These are phyloP conservation scores for Pyrus bretschneideri DNA, from an alignment of 306 rosid genomes.

Conservation along the genomic window DNA sequence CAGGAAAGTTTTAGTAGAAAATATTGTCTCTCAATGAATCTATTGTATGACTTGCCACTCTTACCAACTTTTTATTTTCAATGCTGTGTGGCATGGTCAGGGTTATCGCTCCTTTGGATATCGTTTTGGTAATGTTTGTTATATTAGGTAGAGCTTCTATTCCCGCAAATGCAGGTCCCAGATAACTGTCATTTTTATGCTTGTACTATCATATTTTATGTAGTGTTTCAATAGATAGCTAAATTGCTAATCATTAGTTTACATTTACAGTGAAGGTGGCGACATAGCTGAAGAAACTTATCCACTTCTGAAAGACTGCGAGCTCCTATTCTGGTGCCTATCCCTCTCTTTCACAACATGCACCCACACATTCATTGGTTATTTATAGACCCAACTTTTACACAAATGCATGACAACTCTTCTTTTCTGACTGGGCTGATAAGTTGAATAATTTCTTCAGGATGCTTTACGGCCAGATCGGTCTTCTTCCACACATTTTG, in stretches of 20 bases:
- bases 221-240: conserved; percentile 3
- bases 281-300: conserved; percentile 93
- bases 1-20: neutral
- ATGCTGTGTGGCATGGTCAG: conserved; percentile 69
- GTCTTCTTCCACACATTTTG: conserved; percentile 82
- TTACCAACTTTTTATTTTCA: neutral
- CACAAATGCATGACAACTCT: neutral
- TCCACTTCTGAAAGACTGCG: conserved; percentile 73
- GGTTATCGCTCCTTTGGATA: conserved; percentile 87
- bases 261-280: conserved; percentile 68
- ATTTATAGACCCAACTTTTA: neutral
- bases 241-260: conserved; percentile 17
- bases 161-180: neutral
- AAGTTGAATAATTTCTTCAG: conserved; percentile 35
- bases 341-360: neutral
- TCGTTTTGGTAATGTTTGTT: conserved; percentile 84
- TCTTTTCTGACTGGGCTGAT: conserved; percentile 18
- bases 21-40: neutral
- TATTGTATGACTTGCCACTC: conserved; percentile 3
- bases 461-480: conserved; percentile 85
- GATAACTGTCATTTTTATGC: neutral
- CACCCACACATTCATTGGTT: neutral
- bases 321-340: conserved; percentile 70
- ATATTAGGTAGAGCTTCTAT: conserved; percentile 70
- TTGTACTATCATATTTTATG: neutral